A percentile compares a stretch with the other conserved stretches of the same genome.
Conservation (phyloP, 2,329 filamentous ascomycete species). For the Colletotrichum phormii region DNA sequence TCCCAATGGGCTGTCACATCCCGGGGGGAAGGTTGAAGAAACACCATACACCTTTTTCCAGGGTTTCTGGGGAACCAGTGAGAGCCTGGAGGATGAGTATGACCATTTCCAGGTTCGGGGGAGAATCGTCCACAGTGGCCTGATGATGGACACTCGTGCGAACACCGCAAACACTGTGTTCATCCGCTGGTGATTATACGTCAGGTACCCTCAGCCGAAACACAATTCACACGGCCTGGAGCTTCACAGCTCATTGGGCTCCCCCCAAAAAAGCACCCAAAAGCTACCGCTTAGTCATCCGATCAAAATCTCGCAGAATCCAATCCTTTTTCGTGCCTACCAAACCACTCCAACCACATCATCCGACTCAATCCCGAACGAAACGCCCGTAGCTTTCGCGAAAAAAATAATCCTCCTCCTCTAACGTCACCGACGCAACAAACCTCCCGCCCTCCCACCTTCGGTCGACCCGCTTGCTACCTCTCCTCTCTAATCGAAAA, state of each 20-base stretch:
- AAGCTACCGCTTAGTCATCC: constrained; percentile 39
- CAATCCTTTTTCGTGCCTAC: constrained; percentile 38
- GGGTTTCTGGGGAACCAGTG: constrained; percentile 24
- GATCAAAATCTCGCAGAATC: constrained; percentile 39
- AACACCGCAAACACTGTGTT: background rate
- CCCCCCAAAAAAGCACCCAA: constrained; percentile 3
- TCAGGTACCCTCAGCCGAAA: background rate
- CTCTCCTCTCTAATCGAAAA: constrained; percentile 19
- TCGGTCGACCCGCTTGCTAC: constrained; percentile 16
- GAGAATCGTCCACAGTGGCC: constrained; percentile 29
- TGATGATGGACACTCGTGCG: constrained; percentile 17
- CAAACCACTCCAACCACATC: constrained; percentile 38
- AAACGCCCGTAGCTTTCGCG: constrained; percentile 35
- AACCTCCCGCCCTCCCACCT: constrained; percentile 32
- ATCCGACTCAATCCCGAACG: constrained; percentile 45
- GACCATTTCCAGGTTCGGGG: constrained; percentile 26
- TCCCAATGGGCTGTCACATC: constrained; percentile 9
- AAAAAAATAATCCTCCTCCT: constrained; percentile 8
- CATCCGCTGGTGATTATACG: accelerated
- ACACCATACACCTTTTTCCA: background rate
- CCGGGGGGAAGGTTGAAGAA: constrained; percentile 10
- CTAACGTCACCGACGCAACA: constrained; percentile 33
- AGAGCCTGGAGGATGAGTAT: constrained; percentile 25
- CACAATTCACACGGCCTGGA: constrained; percentile 38
- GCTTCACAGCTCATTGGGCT: constrained; percentile 20